phyloP scores from a whole-genome alignment of 75 land plant genomes.

The Isoetes taiwanensis region DNA sequence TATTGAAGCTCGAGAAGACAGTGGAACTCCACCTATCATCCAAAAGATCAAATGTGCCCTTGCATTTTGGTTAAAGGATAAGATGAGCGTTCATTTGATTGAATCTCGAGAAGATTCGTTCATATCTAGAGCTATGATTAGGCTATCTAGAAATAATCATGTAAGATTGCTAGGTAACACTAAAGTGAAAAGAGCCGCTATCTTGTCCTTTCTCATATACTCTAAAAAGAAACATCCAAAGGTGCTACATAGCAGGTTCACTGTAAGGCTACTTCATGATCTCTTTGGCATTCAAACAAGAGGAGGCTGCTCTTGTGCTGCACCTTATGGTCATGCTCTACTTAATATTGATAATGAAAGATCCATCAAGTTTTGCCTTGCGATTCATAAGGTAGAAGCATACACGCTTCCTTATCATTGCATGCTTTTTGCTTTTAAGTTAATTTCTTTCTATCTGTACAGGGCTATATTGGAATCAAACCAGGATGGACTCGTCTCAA shows the following conservation, averaged over 20 bases:
- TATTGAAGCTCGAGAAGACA: slow-evolving; percentile 62
- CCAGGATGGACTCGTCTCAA: slow-evolving; percentile 80
- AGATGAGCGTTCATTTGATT: slow-evolving; percentile 38
- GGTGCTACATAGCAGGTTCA: slow-evolving; percentile 42
- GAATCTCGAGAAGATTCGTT: slow-evolving; percentile 17
- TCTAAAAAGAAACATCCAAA: slow-evolving; percentile 9
- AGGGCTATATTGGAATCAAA: slow-evolving; percentile 61
- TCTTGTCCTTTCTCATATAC: slow-evolving; percentile 44
- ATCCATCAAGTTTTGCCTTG: slow-evolving; percentile 17
- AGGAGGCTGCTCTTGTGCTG: slow-evolving; percentile 62
- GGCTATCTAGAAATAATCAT: slow-evolving; percentile 33
- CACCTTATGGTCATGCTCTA: slow-evolving; percentile 52
- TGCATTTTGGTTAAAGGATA: slow-evolving; percentile 70
- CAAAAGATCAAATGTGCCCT: slow-evolving; percentile 49
- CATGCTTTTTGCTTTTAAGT: not conserved
- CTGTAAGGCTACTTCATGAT: slow-evolving; percentile 40
- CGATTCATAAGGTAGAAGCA: slow-evolving; percentile 25
- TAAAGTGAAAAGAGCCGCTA: slow-evolving; percentile 29
- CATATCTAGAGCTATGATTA: slow-evolving; percentile 24
- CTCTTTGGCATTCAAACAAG: slow-evolving; percentile 50
- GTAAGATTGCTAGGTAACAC: slow-evolving; percentile 44
- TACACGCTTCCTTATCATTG: not conserved
- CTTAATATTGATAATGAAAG: slow-evolving; percentile 22
- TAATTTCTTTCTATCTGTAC: no score
- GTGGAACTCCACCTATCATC: slow-evolving; percentile 54